These are phyloP conservation scores for Colletotrichum liaoningense DNA, from an alignment of 2,329 filamentous ascomycete species.

Conservation along the genomic window DNA sequence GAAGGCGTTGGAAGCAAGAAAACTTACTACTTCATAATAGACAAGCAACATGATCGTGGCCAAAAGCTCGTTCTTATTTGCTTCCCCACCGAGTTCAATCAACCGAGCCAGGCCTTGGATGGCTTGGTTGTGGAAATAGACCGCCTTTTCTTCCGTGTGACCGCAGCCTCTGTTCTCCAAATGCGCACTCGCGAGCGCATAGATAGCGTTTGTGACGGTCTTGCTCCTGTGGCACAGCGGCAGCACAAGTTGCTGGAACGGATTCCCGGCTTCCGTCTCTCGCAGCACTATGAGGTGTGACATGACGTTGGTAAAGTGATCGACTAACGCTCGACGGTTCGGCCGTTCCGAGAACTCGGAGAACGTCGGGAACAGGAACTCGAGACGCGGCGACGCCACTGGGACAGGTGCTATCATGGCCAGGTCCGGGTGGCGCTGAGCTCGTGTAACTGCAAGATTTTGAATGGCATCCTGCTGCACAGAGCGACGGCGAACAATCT, in stretches of 20 bases:
- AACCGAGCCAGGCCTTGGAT: slow-evolving; percentile 67
- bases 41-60: slow-evolving; percentile 71
- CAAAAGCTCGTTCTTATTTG: slow-evolving; percentile 67
- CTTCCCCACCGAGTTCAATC: slow-evolving; percentile 63
- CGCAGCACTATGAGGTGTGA: slow-evolving; percentile 75
- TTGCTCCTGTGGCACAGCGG: slow-evolving; percentile 66
- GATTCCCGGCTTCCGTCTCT: slow-evolving; percentile 69
- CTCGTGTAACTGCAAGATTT: slow-evolving; percentile 31
- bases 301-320: slow-evolving; percentile 73
- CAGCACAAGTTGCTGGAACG: slow-evolving; percentile 72
- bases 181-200: slow-evolving; percentile 86
- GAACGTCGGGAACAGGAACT: slow-evolving; percentile 65
- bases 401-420: slow-evolving; percentile 50
- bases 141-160: slow-evolving; percentile 62
- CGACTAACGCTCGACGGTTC: slow-evolving; percentile 66
- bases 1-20: not conserved
- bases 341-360: slow-evolving; percentile 66
- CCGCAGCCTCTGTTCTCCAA: slow-evolving; percentile 71
- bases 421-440: slow-evolving; percentile 35
- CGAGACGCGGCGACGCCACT: slow-evolving; percentile 55
- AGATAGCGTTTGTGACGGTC: slow-evolving; percentile 83
- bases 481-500: slow-evolving; percentile 37
- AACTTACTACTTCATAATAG: slow-evolving; percentile 72
- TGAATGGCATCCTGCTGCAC: slow-evolving; percentile 38
- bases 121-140: slow-evolving; percentile 70